Base-by-base conservation (phyloP, 805 yeast genomes). In the Metschnikowia anglica region DNA sequence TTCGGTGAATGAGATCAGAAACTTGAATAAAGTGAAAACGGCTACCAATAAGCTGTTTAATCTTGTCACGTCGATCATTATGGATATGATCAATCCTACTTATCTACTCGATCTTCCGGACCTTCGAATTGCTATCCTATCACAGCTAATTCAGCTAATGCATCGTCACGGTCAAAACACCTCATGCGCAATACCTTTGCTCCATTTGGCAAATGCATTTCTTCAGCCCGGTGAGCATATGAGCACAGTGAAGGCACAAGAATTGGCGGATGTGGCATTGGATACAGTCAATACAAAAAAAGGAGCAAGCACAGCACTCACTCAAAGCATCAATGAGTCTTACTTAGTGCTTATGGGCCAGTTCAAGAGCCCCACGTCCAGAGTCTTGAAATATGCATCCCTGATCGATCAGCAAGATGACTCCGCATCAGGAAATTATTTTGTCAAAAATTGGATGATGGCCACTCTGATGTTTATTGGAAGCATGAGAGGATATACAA, bases 321-420 rank as follows among this genome's bases (percentile, higher is more conserved):
- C 65, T 27, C 66, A 66, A 42, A 55, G 54, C 18, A 64, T 74
- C 7, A 73, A 73, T 47, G 73, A 72, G 47, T 50, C 62, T 21
- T 77, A 75, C 46, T 61, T 70, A 25, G 51, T 62, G 17, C 60
- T 71, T 3, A 46, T 75, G 47, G 81, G 77, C 2, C 54, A 62
- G 4, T 67, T 63, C 39, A 53, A 68, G 16, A 76, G 73, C 36
- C 74, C 80, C 1, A 29, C 64, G 18, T 45, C 55, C 4, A 67
- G 61, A 18, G 51, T 74, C 1, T 40, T 69, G 33, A 65, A 62
- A 35, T 56, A 35, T 26, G 41, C 45, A 10, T 34, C 48, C 5
- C 37, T 30, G 11, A 27, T 49, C 5, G 43, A 44, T 11, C 43
- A 35, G 25, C 39, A 39, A 5, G 9, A 30, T 12, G 42, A 33